These are phyloP conservation scores for Microbotryomycetes sp. DNA, from an alignment of 1,284 basidiomycete genomes.

Conservation along the genomic window DNA sequence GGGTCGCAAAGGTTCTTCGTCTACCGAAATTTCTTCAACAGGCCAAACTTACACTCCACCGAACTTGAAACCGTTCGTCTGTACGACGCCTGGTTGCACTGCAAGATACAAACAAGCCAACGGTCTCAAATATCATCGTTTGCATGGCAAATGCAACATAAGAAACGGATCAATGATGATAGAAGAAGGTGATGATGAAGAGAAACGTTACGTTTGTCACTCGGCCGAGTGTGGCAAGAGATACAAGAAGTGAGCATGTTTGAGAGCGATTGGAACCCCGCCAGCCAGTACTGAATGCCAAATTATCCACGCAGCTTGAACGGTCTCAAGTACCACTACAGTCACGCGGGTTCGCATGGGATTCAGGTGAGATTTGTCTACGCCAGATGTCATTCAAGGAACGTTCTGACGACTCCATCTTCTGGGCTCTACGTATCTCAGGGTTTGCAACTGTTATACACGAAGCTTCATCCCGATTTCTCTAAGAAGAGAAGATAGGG, in stretches of 20 bases:
- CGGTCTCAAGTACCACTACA: not conserved
- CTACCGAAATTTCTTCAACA: not conserved
- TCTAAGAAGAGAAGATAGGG: too few relatives aligned
- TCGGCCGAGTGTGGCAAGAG: constrained; percentile 74
- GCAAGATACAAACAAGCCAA: constrained; percentile 97
- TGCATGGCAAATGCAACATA: constrained; percentile 86
- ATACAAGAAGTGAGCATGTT: constrained; percentile 65
- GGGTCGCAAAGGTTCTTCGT: not conserved
- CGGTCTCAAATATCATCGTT: constrained; percentile 91
- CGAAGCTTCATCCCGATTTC: too few relatives aligned
- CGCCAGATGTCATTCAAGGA: too few relatives aligned
- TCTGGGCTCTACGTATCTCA: too few relatives aligned
- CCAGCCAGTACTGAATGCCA: too few relatives aligned
- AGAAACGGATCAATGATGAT: constrained; percentile 59
- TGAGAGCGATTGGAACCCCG: not conserved
- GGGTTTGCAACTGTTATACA: too few relatives aligned
- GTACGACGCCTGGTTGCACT: constrained; percentile 92
- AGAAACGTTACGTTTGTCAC: constrained; percentile 77
- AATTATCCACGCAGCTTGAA: too few relatives aligned
- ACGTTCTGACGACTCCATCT: too few relatives aligned
- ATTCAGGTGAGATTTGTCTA: too few relatives aligned
- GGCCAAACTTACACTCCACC: constrained; percentile 5
- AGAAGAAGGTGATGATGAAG: constrained; percentile 43
- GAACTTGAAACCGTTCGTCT: constrained; percentile 76
- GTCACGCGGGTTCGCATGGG: not conserved